A percentile compares a stretch with the other conserved stretches of the same genome.
phyloP scores from a whole-genome alignment of 2,329 filamentous ascomycete genomes.

The Colletotrichum graminicola region DNA sequence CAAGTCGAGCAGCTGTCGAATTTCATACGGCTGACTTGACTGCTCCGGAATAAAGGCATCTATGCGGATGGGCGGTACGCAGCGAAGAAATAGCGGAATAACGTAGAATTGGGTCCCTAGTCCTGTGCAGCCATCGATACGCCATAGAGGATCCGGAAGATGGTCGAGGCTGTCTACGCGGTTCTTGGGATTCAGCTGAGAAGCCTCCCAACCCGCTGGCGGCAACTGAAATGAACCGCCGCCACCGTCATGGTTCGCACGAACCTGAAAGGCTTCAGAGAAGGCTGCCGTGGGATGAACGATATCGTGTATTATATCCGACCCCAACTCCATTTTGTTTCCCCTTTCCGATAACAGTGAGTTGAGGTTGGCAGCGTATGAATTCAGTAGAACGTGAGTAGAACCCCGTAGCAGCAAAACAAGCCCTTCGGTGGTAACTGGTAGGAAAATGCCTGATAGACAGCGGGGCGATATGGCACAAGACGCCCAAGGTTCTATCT shows the following conservation, averaged over 20 bases:
- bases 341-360: constrained; percentile 54
- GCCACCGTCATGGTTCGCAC: neutral
- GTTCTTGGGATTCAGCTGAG: constrained; percentile 70
- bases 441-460: constrained; percentile 2
- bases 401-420: neutral
- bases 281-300: constrained; percentile 71
- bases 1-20: constrained; percentile 63
- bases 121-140: constrained; percentile 69
- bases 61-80: constrained; percentile 64
- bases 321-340: constrained; percentile 68
- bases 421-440: constrained; percentile 1
- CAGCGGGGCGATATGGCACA: constrained; percentile 20
- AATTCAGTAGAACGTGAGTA: neutral
- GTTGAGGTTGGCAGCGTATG: constrained; percentile 37
- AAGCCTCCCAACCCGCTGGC: constrained; percentile 57
- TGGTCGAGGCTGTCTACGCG: constrained; percentile 68
- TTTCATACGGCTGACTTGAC: constrained; percentile 52
- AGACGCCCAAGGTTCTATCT: neutral
- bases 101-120: constrained; percentile 70
- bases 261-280: constrained; percentile 2
- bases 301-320: constrained; percentile 65
- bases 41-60: constrained; percentile 70
- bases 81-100: constrained; percentile 63
- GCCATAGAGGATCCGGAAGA: constrained; percentile 62
- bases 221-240: constrained; percentile 9